Evolutionary conservation across 805 yeast species (phyloP).

Genomic region (Saccharomycopsis fermentans): DNA sequence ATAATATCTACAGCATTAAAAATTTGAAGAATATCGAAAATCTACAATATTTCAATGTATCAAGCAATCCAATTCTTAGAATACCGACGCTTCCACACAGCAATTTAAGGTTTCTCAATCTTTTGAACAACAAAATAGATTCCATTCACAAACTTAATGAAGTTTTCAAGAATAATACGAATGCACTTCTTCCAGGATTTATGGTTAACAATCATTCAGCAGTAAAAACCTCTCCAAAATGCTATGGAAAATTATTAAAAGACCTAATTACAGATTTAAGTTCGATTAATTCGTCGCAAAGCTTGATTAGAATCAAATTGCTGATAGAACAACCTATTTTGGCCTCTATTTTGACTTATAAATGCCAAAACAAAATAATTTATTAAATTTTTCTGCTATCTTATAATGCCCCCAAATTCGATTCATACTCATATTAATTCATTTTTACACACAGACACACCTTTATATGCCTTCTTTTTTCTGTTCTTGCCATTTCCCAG

Average conservation of each 20-base stretch:
- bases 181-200: background rate
- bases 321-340: background rate
- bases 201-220: background rate
- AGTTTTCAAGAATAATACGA: background rate
- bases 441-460: background rate
- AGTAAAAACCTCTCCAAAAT: background rate
- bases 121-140: conserved; percentile 6
- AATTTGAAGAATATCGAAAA: background rate
- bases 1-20: conserved; percentile 5
- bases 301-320: background rate
- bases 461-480: no score
- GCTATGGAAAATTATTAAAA: background rate
- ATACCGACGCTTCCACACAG: background rate
- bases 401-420: no score
- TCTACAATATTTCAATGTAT: conserved; percentile 2
- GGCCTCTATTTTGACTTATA: background rate
- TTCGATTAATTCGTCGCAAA: background rate
- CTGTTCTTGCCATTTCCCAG: no score
- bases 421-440: no score
- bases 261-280: background rate
- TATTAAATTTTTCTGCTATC: background rate
- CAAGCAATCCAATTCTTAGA: conserved; percentile 5
- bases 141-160: background rate
- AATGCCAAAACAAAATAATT: background rate
- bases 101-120: conserved; percentile 2